Evolutionary conservation across 345 rosid species (phyloP).

Genomic region (Salix exigua): DNA sequence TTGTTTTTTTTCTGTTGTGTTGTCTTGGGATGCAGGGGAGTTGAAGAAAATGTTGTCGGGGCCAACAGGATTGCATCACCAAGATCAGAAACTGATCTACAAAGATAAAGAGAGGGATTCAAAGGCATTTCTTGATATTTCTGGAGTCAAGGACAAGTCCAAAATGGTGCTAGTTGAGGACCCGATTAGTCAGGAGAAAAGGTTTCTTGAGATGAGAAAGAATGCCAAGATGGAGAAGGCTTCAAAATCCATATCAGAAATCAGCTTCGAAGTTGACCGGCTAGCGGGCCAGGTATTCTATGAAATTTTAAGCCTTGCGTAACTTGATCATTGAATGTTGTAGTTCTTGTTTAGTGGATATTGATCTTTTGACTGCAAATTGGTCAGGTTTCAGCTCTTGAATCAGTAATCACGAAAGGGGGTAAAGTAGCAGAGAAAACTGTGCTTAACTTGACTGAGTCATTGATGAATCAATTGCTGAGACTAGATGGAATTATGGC

Average conservation of each 20-base stretch:
- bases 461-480: slow-evolving; percentile 90
- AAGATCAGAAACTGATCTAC: slow-evolving; percentile 86
- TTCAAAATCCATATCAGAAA: slow-evolving; percentile 76
- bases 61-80: slow-evolving; percentile 84
- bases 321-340: not conserved
- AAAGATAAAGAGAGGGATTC: slow-evolving; percentile 97
- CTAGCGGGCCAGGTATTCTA: slow-evolving; percentile 71
- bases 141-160: slow-evolving; percentile 88
- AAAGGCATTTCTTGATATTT: slow-evolving; percentile 71
- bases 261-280: slow-evolving; percentile 84
- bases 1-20: not conserved
- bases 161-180: slow-evolving; percentile 84
- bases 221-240: slow-evolving; percentile 87
- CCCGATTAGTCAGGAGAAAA: slow-evolving; percentile 83
- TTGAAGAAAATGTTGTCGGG: slow-evolving; percentile 87
- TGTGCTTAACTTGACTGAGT: slow-evolving; percentile 58
- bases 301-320: not conserved
- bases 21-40: slow-evolving; percentile 59
- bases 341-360: not conserved
- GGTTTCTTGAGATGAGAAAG: slow-evolving; percentile 74
- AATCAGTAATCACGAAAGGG: slow-evolving; percentile 61
- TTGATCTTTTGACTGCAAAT: slow-evolving; percentile 8
- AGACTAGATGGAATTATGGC: slow-evolving; percentile 79
- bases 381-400: slow-evolving; percentile 76
- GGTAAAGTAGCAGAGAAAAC: slow-evolving; percentile 76